Evolutionary conservation across 2,329 filamentous ascomycete genomes (phyloP).

Genomic region (Zopfia rhizophila): DNA sequence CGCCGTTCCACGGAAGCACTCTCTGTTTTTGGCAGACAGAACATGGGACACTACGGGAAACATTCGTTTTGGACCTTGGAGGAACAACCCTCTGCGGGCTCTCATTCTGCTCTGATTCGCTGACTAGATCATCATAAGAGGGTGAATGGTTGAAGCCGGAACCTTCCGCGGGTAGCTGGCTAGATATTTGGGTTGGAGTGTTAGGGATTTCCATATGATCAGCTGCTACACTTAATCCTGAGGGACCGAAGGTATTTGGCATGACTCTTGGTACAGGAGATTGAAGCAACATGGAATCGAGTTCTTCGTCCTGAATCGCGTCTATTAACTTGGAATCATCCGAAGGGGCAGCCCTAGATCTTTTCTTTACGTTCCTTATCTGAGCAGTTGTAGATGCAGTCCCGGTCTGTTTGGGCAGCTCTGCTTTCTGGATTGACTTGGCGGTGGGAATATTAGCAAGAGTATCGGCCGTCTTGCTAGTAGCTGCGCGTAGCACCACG

Average conservation of each 20-base stretch:
- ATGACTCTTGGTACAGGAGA: too few species aligned
- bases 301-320: background rate
- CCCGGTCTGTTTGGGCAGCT: too few species aligned
- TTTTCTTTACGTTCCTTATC: too few species aligned
- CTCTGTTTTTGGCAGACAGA: slow-evolving; percentile 23
- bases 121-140: background rate
- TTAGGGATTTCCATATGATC: slow-evolving; percentile 6
- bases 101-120: background rate
- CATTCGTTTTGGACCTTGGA: background rate
- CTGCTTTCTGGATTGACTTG: too few species aligned
- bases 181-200: slow-evolving; percentile 24
- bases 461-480: too few species aligned
- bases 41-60: slow-evolving; percentile 16
- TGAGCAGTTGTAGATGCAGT: too few species aligned
- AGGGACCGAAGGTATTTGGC: too few species aligned
- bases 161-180: slow-evolving; percentile 11
- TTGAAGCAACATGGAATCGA: too few species aligned
- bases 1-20: slow-evolving; percentile 4
- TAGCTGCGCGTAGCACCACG: too few species aligned
- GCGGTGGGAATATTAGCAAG: too few species aligned
- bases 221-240: background rate
- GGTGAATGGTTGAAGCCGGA: background rate
- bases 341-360: too few species aligned
- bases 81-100: background rate
- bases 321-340: too few species aligned